Base-by-base conservation (phyloP, 345 rosid species). In the Crucihimalaya himalaica region DNA sequence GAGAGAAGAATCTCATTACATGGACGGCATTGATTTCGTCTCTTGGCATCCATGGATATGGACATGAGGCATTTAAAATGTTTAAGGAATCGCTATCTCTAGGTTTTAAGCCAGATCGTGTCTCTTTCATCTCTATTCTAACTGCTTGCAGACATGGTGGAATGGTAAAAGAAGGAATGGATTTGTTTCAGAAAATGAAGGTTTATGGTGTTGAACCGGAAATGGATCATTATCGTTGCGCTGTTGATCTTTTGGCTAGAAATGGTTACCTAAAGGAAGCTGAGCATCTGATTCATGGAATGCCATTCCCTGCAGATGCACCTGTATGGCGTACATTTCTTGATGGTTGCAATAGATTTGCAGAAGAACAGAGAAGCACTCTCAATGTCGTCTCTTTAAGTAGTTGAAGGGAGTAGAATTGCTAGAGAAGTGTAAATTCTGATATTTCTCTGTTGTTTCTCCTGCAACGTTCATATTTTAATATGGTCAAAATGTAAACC, bases 11-110 rank as follows among this genome's bases (percentile, higher is more conserved):
- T 58, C 58, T 84, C 68, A 77, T 93, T 71, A 84, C 98, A 50
- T 94, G 97, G 98, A 94, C 98, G 5, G 67, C 85, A 56, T 62
- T 93, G 70, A 81, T 93, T 72, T 86, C 92, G 13, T 85, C 92
- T 46, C 86, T 87, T 48, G 98, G 89, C 68, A 66, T 86, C 63
- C 87, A 89, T 72, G 93, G 96, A 50, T 61, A 72, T 70, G 83
- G 83, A 78, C 68, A 23, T 11, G 82, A 82, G 67, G 95, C 97
- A n/a, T n/a, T 89, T 62, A 79, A 74, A 62, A 85, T 48, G 80
- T 94, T 88, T 71, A 77, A 75, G 54, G 84, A 85, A 72, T 83
- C 91, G 86, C 81, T 83, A 57, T 63, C 51, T 57, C 23, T 52
- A 27, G 97, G 93, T 13, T 79, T 81, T 75, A 83, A 82, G 78